phyloP scores from a whole-genome alignment of 441 rosid species.

The Mallotus repandus region DNA sequence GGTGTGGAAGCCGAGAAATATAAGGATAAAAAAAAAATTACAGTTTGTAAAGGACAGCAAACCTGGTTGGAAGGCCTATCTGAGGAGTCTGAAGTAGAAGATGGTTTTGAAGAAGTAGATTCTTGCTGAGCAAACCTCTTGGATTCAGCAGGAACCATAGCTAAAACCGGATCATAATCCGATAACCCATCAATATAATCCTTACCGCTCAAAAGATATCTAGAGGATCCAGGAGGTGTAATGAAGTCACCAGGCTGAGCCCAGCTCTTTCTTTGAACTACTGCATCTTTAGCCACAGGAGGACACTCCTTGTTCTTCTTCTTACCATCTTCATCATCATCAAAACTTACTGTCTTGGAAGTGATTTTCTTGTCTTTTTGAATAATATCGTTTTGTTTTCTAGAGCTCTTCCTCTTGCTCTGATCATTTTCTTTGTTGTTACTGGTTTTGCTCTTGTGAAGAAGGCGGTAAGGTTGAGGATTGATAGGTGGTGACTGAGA shows the following conservation, averaged over 20 bases:
- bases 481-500: conserved; percentile 49
- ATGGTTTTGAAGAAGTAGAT: conserved; percentile 36
- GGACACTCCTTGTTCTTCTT: conserved; percentile 14
- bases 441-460: conserved; percentile 37
- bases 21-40: no score
- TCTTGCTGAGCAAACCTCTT: conserved; percentile 34
- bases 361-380: conserved; percentile 31
- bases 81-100: conserved; percentile 32
- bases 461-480: conserved; percentile 56
- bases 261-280: conserved; percentile 27
- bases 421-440: conserved; percentile 14
- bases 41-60: conserved; percentile 16
- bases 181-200: conserved; percentile 43
- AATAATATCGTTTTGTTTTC: conserved; percentile 15
- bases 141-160: conserved; percentile 42
- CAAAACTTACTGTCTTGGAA: neutral
- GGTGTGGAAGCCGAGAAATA: no score
- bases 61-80: conserved; percentile 51
- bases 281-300: neutral
- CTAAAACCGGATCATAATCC: conserved; percentile 52
- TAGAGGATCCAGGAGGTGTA: conserved; percentile 75
- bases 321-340: conserved; percentile 8
- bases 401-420: conserved; percentile 30
- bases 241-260: conserved; percentile 39
- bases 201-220: conserved; percentile 56